Evolutionary conservation across 352 stramenopile genomes (phyloP).

Genomic region (Globisporangium emineosum): DNA sequence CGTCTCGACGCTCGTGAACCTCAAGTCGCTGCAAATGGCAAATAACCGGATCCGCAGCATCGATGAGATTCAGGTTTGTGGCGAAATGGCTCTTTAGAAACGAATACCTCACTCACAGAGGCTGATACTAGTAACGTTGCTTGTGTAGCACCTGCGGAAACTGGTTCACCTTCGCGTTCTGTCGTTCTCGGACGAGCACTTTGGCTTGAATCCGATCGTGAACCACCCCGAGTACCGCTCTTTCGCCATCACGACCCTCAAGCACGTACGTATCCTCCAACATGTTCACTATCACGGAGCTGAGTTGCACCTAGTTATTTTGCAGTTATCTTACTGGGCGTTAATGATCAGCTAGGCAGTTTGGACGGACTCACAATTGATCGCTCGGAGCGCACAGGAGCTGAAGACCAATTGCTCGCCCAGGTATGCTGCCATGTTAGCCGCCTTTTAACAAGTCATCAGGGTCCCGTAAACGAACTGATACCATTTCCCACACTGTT

Average conservation of each 20-base stretch:
- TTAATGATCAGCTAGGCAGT: slow-evolving; percentile 26
- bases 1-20: slow-evolving; percentile 60
- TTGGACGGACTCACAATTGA: slow-evolving; percentile 51
- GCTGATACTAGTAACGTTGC: no score
- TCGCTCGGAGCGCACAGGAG: slow-evolving; percentile 31
- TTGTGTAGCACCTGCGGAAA: slow-evolving; percentile 39
- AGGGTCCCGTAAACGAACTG: not conserved
- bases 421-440: slow-evolving; percentile 21
- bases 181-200: slow-evolving; percentile 77
- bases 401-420: slow-evolving; percentile 46
- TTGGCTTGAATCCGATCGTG: slow-evolving; percentile 77
- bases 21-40: slow-evolving; percentile 66
- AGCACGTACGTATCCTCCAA: slow-evolving; percentile 31
- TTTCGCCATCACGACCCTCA: slow-evolving; percentile 64
- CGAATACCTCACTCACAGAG: no score
- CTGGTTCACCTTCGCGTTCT: slow-evolving; percentile 58
- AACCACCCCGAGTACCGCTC: slow-evolving; percentile 66
- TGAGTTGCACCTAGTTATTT: not conserved
- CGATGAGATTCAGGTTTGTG: slow-evolving; percentile 54
- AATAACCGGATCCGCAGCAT: slow-evolving; percentile 76
- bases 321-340: not conserved
- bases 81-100: no score
- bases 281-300: not conserved
- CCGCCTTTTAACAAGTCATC: not conserved
- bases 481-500: not conserved